These are phyloP conservation scores for Potentilla sterilis DNA, from an alignment of 306 rosid species.

Conservation along the genomic window DNA sequence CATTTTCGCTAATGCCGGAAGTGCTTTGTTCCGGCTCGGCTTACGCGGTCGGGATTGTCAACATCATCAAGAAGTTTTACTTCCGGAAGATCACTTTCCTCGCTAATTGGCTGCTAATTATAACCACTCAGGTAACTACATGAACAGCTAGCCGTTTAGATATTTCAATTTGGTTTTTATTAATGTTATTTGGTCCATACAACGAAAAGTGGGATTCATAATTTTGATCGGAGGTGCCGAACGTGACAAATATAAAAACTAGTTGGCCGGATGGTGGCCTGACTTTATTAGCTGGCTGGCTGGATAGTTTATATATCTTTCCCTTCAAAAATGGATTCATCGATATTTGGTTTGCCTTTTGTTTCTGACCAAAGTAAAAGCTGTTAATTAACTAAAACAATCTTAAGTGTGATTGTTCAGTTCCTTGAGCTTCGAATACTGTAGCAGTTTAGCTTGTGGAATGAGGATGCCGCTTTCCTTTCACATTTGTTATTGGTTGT, in stretches of 20 bases:
- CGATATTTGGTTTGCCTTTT: background rate
- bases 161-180: background rate
- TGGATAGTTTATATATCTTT: background rate
- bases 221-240: background rate
- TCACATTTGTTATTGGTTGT: no score
- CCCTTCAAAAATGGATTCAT: background rate
- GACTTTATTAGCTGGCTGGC: background rate
- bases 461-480: no score
- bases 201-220: background rate
- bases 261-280: background rate
- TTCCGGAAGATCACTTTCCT: conserved; percentile 43
- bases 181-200: background rate
- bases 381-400: background rate
- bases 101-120: conserved; percentile 68
- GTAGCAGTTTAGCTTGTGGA: no score
- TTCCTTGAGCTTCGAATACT: no score
- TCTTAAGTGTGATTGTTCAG: background rate
- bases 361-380: background rate
- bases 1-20: conserved; percentile 73
- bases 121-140: conserved; percentile 51
- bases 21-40: conserved; percentile 62
- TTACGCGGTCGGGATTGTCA: conserved; percentile 56
- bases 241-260: background rate
- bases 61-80: conserved; percentile 59
- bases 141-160: background rate